Base-by-base conservation (phyloP, 2,329 filamentous ascomycete species). In the Fusarium sp. region DNA sequence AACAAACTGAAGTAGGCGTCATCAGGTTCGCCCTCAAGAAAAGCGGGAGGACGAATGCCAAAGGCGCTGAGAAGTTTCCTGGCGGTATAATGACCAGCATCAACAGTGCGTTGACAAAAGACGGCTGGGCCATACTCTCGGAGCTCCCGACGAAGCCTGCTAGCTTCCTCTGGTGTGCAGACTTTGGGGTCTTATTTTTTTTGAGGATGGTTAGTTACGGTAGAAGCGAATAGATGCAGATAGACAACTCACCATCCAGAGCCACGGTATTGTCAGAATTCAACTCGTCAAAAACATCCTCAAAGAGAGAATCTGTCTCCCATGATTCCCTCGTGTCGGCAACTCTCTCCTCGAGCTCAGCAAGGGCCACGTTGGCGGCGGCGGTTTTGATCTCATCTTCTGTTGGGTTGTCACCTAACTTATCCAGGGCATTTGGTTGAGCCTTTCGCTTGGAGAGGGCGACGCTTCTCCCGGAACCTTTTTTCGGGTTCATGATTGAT, bases 1-100 rank as follows among this genome's bases (percentile, higher is more conserved):
- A 98, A 83, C 52, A 97, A 82, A 62, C 86, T 84, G 77, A 91
- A 92, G 78, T 93, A 96, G 32, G 87, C 85, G 53, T 92, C 88
- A 75, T 97, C 93, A 40, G 76, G 70, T 54, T 74, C 59, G 39
- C 89, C 90, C 33, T 94, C 89, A 15, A 97, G 86, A 75, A 93
- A 94, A 37, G 83, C 78, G 4, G 93, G 92, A 43, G 92, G 88
- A 39, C 87, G 83, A 71, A 97, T 88, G 62, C 90, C 90, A 82
- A 97, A 97, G 15, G 93, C 94, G 10, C 92, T 94, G 75, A 95
- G 89, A 30, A 97, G 84, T 79, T 93, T 95, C 80, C 91, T 93
- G 55, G 92, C 92, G 20, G 90, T 90, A 76, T 96, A 89, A 51
- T 83, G 84, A 32, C 89, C 88, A 53, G 85, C 84, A 66, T 89